Evolutionary conservation across 1,284 basidiomycete genomes (phyloP).

Genomic region (Sanguinoderma infundibulare): DNA sequence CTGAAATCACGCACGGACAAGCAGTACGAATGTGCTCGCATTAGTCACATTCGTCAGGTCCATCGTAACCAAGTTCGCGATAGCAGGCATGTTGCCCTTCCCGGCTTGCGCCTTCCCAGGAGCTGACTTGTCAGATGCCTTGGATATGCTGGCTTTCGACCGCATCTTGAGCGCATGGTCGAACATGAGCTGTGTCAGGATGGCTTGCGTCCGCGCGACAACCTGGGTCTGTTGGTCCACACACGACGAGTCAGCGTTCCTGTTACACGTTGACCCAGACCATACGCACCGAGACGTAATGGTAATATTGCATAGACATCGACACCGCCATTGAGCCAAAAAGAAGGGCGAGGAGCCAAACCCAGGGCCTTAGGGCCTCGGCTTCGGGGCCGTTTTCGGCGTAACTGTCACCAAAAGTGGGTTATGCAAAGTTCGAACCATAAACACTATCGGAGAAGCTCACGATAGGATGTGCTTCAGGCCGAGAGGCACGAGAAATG

Average conservation of each 20-base stretch:
- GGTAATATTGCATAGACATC: constrained; percentile 41
- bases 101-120: constrained; percentile 34
- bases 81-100: constrained; percentile 35
- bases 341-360: constrained; percentile 67
- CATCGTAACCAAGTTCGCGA: constrained; percentile 46
- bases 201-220: constrained; percentile 48
- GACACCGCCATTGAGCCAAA: constrained; percentile 52
- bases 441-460: neutral
- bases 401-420: constrained; percentile 33
- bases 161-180: constrained; percentile 69
- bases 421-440: neutral
- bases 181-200: constrained; percentile 70
- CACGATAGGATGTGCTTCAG: constrained; percentile 16
- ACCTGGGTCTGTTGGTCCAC: constrained; percentile 36
- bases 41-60: constrained; percentile 38
- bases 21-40: constrained; percentile 36
- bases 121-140: constrained; percentile 2
- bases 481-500: constrained; percentile 11
- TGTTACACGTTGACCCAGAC: neutral
- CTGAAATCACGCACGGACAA: constrained; percentile 25
- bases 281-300: constrained; percentile 27
- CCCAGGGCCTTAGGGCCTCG: constrained; percentile 45
- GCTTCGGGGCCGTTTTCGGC: constrained; percentile 44
- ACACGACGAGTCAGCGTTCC: neutral
- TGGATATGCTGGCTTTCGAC: constrained; percentile 52